These are phyloP conservation scores for Aspergillus egyptiacus DNA, from an alignment of 495 filamentous ascomycete genomes.

Conservation along the genomic window DNA sequence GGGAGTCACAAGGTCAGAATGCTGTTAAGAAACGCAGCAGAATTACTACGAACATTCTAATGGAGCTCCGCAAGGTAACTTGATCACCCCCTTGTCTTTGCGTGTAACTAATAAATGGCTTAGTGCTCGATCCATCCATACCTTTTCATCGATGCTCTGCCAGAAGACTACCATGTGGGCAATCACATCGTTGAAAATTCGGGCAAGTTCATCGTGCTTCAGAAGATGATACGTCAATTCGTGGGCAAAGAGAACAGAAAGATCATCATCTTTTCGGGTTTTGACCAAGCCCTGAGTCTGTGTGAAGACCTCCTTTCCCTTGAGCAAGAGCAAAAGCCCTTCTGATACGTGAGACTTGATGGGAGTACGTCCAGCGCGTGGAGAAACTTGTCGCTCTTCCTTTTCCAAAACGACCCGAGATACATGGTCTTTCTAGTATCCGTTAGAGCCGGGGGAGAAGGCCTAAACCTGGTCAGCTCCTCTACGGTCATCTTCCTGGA, in stretches of 20 bases:
- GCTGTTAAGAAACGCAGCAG: neutral
- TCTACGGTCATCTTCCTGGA: conserved; percentile 60
- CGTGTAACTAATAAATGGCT: no score
- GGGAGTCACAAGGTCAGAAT: neutral
- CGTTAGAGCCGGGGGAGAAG: conserved; percentile 58
- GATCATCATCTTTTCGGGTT: conserved; percentile 58
- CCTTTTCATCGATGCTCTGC: conserved; percentile 28
- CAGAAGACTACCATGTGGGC: conserved; percentile 1
- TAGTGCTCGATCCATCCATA: conserved; percentile 60
- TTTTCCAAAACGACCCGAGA: conserved; percentile 49
- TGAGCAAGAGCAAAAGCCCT: conserved; percentile 42
- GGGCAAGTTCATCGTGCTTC: conserved; percentile 59
- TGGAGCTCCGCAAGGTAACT: conserved; percentile 54
- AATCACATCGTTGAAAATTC: conserved; percentile 51
- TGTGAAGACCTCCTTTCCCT: conserved; percentile 53
- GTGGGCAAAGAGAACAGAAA: conserved; percentile 54
- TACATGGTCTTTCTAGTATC: conserved; percentile 61
- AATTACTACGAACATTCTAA: conserved; percentile 44
- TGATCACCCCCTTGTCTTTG: no score
- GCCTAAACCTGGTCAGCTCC: conserved; percentile 56
- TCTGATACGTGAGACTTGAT: conserved; percentile 53
- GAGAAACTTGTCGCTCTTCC: conserved; percentile 51
- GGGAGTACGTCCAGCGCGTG: conserved; percentile 48
- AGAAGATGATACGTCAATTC: conserved; percentile 53
- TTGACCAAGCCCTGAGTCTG: conserved; percentile 53